Evolutionary conservation across 768 basidiomycete genomes (phyloP), one percentile per base, ranked within the genome.

Genomic region (Trametes maxima): DNA sequence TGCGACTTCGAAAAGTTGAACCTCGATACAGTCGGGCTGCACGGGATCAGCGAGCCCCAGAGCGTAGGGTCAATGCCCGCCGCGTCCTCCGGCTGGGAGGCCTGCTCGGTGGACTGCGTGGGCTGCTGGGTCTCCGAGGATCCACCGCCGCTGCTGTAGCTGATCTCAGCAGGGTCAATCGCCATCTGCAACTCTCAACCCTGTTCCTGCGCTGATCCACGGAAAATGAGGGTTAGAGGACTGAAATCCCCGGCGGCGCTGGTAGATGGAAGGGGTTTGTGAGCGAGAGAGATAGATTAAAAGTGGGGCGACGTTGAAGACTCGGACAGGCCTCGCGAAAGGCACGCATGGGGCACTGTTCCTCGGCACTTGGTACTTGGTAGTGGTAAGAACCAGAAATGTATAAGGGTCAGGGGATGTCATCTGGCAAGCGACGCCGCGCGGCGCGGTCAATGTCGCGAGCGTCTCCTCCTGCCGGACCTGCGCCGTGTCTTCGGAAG

Each of bases 41-140:
- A 87, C 2, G 89, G 88, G 43, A 86, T 82, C 43, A 91, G 80
- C 62, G 80, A 85, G 10, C 88, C 89, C 87, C 87, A 91, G 54
- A 89, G 80, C 39, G 79, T 70, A 6, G 54, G 10, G 33, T 74
- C 70, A 13, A 46, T 21, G 16, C 8, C 43, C 40, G 42, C 46
- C 65, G 69, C 19, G 44, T 43, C 2, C 3, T 53, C 24, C 2
- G 25, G n/a, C 37, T 58, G 56, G 0, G 62, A 58, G 7, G 71
- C 68, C 44, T 79, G 75, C 0, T 78, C 75, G 12, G 76, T 74
- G 46, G 76, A 73, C 0, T 78, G 77, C 0, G 77, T 76, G 24
- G 76, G 70, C 33, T 77, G 75, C n/a, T 58, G 48, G 1, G 57
- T 58, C 7, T 43, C 35, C 25, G 43, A 33, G 28, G 28, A 33